A percentile compares a stretch with the other conserved stretches of the same genome.
phyloP scores from a whole-genome alignment of 1,284 basidiomycete species.

The Abortiporus biennis region DNA sequence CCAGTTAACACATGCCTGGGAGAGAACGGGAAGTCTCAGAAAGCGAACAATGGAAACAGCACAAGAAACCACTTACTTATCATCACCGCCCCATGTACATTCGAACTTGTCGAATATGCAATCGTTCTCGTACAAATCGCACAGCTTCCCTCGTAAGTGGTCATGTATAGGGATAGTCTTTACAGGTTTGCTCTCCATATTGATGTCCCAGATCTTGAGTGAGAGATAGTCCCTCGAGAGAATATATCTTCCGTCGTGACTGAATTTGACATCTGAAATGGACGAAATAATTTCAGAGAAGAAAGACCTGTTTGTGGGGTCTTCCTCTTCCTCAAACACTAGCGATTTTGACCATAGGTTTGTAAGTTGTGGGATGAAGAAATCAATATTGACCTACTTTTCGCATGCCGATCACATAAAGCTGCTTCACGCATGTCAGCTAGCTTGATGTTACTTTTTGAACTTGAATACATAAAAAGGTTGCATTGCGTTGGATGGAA shows the following conservation, averaged over 20 bases:
- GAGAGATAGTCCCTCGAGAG: constrained; percentile 96
- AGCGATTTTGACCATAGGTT: too few species aligned
- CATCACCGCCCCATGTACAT: constrained; percentile 93
- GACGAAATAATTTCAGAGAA: constrained; percentile 99
- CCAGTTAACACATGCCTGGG: constrained; percentile 90
- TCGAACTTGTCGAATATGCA: constrained; percentile 99
- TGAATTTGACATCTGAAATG: constrained; percentile 99
- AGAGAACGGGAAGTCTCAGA: constrained; percentile 5
- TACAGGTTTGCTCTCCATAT: constrained; percentile 96
- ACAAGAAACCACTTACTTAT: constrained; percentile 64
- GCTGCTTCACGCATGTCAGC: constrained; percentile 99
- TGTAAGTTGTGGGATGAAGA: constrained; percentile 11
- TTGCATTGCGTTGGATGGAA: constrained; percentile 99
- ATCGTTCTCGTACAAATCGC: constrained; percentile 99
- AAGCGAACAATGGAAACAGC: constrained; percentile 1
- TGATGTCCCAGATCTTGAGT: constrained; percentile 99
- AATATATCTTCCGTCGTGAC: constrained; percentile 94
- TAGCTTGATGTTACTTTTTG: constrained; percentile 99
- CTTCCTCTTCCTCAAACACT: constrained; percentile 99
- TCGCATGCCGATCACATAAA: constrained; percentile 93
- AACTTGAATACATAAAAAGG: constrained; percentile 99
- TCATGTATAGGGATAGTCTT: constrained; percentile 99
- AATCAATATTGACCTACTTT: constrained; percentile 59
- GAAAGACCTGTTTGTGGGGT: constrained; percentile 95
- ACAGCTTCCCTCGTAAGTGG: constrained; percentile 94